These are phyloP conservation scores for Aspergillus pseudoviridinutans DNA, from an alignment of 2,329 filamentous ascomycete species.

Conservation along the genomic window DNA sequence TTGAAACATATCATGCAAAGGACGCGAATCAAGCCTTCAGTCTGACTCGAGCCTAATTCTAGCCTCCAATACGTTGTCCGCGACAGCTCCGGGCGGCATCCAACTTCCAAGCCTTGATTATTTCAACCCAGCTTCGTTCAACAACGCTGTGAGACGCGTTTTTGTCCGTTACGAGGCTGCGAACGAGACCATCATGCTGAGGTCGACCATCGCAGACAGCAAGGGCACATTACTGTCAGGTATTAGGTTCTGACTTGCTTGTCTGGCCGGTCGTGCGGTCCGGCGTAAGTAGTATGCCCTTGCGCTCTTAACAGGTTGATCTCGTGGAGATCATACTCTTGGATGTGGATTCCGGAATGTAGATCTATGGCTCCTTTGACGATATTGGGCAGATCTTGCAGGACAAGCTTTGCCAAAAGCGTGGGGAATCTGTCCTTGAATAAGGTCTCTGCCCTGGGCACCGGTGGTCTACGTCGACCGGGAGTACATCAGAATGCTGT, in stretches of 20 bases:
- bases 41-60: background rate
- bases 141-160: slow-evolving; percentile 18
- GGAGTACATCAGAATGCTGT: slow-evolving; percentile 3
- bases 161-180: slow-evolving; percentile 18
- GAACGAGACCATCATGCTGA: slow-evolving; percentile 19
- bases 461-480: slow-evolving; percentile 38
- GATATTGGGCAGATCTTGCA: slow-evolving; percentile 36
- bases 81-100: background rate
- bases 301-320: slow-evolving; percentile 19
- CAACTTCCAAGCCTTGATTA: slow-evolving; percentile 7
- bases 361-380: slow-evolving; percentile 17
- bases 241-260: slow-evolving; percentile 21
- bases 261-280: slow-evolving; percentile 26
- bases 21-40: background rate
- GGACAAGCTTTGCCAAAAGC: slow-evolving; percentile 25
- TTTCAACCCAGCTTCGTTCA: slow-evolving; percentile 12
- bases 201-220: slow-evolving; percentile 9
- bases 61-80: background rate
- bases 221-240: slow-evolving; percentile 10
- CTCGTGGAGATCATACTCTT: slow-evolving; percentile 13
- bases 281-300: slow-evolving; percentile 22
- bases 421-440: slow-evolving; percentile 27
- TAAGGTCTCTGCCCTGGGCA: slow-evolving; percentile 31
- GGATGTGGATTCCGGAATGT: slow-evolving; percentile 6
- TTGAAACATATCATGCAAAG: background rate